Conservation (phyloP, 176 grass and related monocot species). For the Poa annua region DNA sequence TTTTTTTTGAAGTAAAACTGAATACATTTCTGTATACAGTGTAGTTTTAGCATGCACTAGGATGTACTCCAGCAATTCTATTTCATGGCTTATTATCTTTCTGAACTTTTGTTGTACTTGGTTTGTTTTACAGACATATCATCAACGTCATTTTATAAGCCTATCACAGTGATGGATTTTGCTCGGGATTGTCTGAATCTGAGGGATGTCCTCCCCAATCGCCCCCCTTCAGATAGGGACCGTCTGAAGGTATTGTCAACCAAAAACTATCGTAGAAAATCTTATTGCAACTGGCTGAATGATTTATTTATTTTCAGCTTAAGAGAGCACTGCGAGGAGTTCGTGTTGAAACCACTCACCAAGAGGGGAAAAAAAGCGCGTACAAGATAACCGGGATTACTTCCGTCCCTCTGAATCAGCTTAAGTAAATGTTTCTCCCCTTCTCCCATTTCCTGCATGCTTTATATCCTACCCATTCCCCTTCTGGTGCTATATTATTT, state of each 20-base stretch:
- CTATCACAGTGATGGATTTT: slow-evolving; percentile 56
- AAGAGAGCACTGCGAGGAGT: slow-evolving; percentile 70
- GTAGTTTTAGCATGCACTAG: neutral
- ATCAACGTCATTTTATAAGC: slow-evolving; percentile 71
- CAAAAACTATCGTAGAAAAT: neutral
- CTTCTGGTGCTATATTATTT: neutral
- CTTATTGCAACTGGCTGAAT: slow-evolving; percentile 16
- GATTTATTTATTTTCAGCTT: slow-evolving; percentile 48
- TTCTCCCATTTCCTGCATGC: neutral
- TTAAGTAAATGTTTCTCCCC: slow-evolving; percentile 50
- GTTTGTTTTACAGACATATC: slow-evolving; percentile 57
- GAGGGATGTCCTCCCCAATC: slow-evolving; percentile 8
- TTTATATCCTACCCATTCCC: neutral
- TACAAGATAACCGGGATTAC: slow-evolving; percentile 78
- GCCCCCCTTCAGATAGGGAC: slow-evolving; percentile 55
- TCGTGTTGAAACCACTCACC: slow-evolving; percentile 70
- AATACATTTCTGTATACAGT: neutral
- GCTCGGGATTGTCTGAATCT: slow-evolving; percentile 33
- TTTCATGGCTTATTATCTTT: neutral
- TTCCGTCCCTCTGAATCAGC: slow-evolving; percentile 46
- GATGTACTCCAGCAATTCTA: slow-evolving; percentile 21
- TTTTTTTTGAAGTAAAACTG: too few relatives aligned
- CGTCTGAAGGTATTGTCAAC: slow-evolving; percentile 54
- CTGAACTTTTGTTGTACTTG: slow-evolving; percentile 35
- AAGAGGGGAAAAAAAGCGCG: slow-evolving; percentile 39